Base-by-base conservation (phyloP, 495 filamentous ascomycete species). In the Penicillium ochrochloron region DNA sequence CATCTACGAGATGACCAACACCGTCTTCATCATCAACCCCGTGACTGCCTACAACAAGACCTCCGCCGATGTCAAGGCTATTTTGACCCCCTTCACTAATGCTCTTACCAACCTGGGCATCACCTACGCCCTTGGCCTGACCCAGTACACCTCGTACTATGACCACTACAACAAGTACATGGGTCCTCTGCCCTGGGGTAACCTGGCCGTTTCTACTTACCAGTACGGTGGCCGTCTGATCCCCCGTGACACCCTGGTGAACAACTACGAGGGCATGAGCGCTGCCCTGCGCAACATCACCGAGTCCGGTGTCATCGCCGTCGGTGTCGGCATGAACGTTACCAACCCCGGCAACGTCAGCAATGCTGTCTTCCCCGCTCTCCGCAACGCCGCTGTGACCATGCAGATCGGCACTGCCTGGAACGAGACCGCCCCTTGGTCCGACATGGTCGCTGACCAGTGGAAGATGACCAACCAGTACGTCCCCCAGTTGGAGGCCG, bases 201-300 rank as follows among this genome's bases (percentile, higher is more conserved):
- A 75, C 67, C 59, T 86, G 54, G 74, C 73, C 11, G 80, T 85
- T 44, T 74, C 79, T 54, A 74, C 73, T 19, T 80, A 77, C 64
- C 81, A 87, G 57, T 84, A 83, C 66, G 87, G 86, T 23, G 85
- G 87, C 35, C 83, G 88, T 34, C 78, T 90, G 12, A 82, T 90
- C 53, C 86, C 86, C 6, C 78, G 78, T 42, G 27, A 65, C 37
- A 74, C 82, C 17, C 73, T 85, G 41, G 72, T 79, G 14, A 58
- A 71, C 23, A 84, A 86, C 65, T 81, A 77, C 70, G 73, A 71
- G 17, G 77, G 66, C 25, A 62, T 87, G 14, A 75, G 68, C 29
- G 58, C 71, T 14, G 68, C 72, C 2, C 71, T 83, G 5, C 67
- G 80, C 39, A 70, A 75, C 60, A 65, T 85, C 11, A 78, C 71